Evolutionary conservation across 257 asterid genomes (phyloP).

Genomic region (Galeopsis tetrahit): DNA sequence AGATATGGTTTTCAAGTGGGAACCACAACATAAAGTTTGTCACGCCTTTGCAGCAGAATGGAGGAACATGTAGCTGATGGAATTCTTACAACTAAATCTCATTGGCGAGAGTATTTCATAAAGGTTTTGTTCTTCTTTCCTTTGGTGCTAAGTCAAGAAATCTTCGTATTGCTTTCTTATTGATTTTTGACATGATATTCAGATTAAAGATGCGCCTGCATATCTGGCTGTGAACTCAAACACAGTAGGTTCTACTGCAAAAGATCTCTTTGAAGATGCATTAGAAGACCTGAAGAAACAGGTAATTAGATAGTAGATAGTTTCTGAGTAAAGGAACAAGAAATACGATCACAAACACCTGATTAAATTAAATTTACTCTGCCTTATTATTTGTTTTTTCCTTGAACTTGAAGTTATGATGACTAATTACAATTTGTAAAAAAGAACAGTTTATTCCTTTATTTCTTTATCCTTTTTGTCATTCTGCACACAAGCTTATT

Average conservation of each 20-base stretch:
- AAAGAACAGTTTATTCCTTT: too few relatives aligned
- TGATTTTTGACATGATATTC: constrained; percentile 36
- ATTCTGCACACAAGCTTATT: not conserved
- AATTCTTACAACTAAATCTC: constrained; percentile 63
- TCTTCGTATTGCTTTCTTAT: constrained; percentile 11
- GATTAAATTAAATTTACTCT: not conserved
- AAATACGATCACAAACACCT: not conserved
- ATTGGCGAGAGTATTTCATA: constrained; percentile 89
- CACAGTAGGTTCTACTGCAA: constrained; percentile 77
- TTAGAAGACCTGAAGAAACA: constrained; percentile 84
- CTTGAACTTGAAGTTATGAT: too few relatives aligned
- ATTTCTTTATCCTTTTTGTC: too few relatives aligned
- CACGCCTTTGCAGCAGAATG: constrained; percentile 67
- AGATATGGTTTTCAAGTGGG: constrained; percentile 49
- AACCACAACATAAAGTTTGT: constrained; percentile 49
- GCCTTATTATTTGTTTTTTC: too few relatives aligned
- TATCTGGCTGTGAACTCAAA: constrained; percentile 80
- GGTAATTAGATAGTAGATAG: constrained; percentile 44
- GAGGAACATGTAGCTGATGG: constrained; percentile 86
- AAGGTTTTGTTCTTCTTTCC: constrained; percentile 55
- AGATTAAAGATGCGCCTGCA: constrained; percentile 90
- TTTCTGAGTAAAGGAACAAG: not conserved
- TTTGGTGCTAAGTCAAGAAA: not conserved
- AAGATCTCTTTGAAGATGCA: constrained; percentile 88
- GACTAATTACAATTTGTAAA: too few relatives aligned